phyloP scores from a whole-genome alignment of 495 filamentous ascomycete genomes.

The Penicillium samsonianum region DNA sequence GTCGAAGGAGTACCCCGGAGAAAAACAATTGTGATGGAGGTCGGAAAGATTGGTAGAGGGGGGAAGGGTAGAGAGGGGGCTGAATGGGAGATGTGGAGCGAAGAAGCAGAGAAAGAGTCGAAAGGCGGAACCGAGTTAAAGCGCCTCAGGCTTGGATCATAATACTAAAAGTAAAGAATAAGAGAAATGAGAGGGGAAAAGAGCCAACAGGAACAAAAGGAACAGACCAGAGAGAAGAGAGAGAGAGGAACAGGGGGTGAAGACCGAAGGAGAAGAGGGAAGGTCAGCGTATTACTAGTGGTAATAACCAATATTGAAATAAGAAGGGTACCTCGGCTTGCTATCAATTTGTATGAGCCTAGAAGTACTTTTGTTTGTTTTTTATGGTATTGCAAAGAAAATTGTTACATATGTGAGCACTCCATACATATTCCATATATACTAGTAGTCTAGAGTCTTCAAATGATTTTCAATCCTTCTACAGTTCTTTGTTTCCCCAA shows the following conservation, averaged over 20 bases:
- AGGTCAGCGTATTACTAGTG: constrained; percentile 19
- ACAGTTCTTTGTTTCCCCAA: constrained; percentile 4
- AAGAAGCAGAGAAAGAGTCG: constrained; percentile 2
- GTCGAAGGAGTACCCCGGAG: constrained; percentile 32
- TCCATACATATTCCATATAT: not conserved
- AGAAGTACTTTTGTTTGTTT: not conserved
- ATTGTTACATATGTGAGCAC: not conserved
- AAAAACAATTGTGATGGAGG: constrained; percentile 21
- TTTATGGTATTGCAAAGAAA: not conserved
- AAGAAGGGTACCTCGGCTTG: not conserved
- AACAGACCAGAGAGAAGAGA: not conserved
- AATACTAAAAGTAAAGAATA: constrained; percentile 6
- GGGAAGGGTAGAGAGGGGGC: constrained; percentile 19
- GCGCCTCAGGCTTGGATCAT: constrained; percentile 15
- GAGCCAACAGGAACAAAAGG: constrained; percentile 7
- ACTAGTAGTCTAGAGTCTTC: no score
- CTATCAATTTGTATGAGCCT: not conserved
- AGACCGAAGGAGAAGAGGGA: constrained; percentile 3
- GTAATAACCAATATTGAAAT: constrained; percentile 8
- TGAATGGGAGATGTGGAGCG: constrained; percentile 9
- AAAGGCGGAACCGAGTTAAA: constrained; percentile 7
- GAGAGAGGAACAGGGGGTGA: constrained; percentile 14
- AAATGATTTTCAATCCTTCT: not conserved
- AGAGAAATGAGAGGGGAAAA: not conserved
- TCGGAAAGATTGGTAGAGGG: constrained; percentile 11